These are phyloP conservation scores for Tagetes erecta DNA, from an alignment of 129 eudicot genomes.

Conservation along the genomic window DNA sequence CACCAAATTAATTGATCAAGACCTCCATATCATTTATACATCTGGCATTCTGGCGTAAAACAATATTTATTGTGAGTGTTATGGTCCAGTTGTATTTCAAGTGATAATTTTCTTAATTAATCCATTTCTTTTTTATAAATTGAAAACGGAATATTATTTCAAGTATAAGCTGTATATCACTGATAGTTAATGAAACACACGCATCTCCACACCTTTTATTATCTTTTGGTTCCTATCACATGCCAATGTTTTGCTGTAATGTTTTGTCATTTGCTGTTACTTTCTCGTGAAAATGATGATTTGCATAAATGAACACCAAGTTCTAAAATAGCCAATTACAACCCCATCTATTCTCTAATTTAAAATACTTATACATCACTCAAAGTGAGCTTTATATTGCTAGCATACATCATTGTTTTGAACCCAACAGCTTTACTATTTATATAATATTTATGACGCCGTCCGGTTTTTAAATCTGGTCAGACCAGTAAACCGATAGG, in stretches of 20 bases:
- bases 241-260: slow-evolving; percentile 4
- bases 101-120: neutral
- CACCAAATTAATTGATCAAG: too few species aligned
- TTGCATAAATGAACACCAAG: neutral
- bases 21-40: too few species aligned
- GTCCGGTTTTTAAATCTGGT: too few species aligned
- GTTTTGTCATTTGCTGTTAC: neutral
- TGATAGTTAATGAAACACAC: neutral
- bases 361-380: neutral
- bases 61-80: too few species aligned
- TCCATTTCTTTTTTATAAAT: neutral
- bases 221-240: slow-evolving; percentile 13
- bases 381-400: neutral
- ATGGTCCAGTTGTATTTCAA: neutral
- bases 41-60: too few species aligned
- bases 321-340: neutral
- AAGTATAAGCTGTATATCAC: neutral
- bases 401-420: neutral
- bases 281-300: neutral
- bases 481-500: too few species aligned
- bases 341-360: neutral
- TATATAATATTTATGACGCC: too few species aligned
- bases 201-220: neutral
- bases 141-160: neutral
- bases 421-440: too few species aligned